These are phyloP conservation scores for Eleusine coracana DNA, from an alignment of 176 grass and related monocot species.

Conservation along the genomic window DNA sequence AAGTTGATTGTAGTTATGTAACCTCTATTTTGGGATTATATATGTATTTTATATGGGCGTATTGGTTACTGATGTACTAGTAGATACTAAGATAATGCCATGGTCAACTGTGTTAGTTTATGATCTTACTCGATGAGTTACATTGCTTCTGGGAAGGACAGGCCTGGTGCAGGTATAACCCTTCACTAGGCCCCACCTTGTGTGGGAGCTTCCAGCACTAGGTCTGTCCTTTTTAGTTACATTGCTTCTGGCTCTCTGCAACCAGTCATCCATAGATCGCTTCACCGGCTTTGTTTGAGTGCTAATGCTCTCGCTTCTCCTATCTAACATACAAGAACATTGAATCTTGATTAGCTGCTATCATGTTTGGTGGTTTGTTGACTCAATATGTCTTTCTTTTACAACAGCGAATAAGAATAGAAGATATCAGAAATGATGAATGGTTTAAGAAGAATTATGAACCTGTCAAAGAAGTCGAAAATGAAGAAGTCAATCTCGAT, in stretches of 20 bases:
- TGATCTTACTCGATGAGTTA: background rate
- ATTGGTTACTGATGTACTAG: too few species aligned
- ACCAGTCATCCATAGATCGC: background rate
- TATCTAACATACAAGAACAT: conserved; percentile 8
- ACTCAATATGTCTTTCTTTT: conserved; percentile 39
- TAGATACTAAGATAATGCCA: too few species aligned
- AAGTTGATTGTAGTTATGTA: background rate
- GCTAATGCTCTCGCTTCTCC: conserved; percentile 15
- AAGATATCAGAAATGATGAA: conserved; percentile 90
- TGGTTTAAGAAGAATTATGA: conserved; percentile 95
- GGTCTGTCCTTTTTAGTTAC: background rate
- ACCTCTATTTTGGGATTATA: background rate
- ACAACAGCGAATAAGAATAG: conserved; percentile 86
- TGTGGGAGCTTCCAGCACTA: too few species aligned
- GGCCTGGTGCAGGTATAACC: too few species aligned
- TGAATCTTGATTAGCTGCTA: conserved; percentile 17
- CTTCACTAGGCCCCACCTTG: too few species aligned
- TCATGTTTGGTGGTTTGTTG: conserved; percentile 30
- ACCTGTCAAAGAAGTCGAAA: conserved; percentile 68
- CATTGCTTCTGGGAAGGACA: background rate
- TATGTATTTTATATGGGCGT: background rate
- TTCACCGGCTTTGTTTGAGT: conserved; percentile 1
- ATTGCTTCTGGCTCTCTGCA: background rate
- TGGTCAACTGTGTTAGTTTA: background rate
- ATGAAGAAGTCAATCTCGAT: conserved; percentile 90